These are phyloP conservation scores for Saccharomycopsis sp. DNA, from an alignment of 805 yeast genomes.

Conservation along the genomic window DNA sequence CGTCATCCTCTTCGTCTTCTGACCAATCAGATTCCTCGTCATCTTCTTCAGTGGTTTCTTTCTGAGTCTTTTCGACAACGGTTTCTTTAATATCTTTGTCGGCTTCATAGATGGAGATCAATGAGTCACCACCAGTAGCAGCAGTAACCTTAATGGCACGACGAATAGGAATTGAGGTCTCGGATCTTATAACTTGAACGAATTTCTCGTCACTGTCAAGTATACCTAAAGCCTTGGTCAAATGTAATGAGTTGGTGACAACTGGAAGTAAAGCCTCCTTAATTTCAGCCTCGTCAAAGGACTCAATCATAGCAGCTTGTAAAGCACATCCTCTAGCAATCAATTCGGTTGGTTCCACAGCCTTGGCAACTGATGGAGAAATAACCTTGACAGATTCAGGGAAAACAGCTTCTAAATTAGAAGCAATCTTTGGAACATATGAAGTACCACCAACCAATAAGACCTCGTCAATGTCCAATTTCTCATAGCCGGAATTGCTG, in stretches of 20 bases:
- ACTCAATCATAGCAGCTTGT: slow-evolving; percentile 83
- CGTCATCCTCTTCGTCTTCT: slow-evolving; percentile 64
- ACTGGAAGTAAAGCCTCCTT: slow-evolving; percentile 76
- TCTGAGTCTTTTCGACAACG: slow-evolving; percentile 57
- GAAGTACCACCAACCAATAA: slow-evolving; percentile 91
- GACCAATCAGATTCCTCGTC: slow-evolving; percentile 45
- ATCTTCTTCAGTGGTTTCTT: slow-evolving; percentile 46
- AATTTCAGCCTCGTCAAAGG: slow-evolving; percentile 78
- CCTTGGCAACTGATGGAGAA: slow-evolving; percentile 71
- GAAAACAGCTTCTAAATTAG: slow-evolving; percentile 66
- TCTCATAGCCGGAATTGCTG: slow-evolving; percentile 76
- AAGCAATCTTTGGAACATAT: slow-evolving; percentile 83
- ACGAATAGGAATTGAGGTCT: slow-evolving; percentile 88
- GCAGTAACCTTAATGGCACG: slow-evolving; percentile 60
- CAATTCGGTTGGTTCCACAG: slow-evolving; percentile 82
- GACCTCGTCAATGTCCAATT: slow-evolving; percentile 84
- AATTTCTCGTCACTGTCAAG: slow-evolving; percentile 67
- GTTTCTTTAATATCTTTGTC: slow-evolving; percentile 78
- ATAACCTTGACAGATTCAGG: slow-evolving; percentile 64
- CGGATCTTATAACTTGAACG: slow-evolving; percentile 65
- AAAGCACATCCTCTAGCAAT: slow-evolving; percentile 92
- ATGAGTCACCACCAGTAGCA: slow-evolving; percentile 53
- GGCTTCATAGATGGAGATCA: slow-evolving; percentile 77
- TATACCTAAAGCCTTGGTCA: slow-evolving; percentile 78
- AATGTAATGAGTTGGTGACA: slow-evolving; percentile 82